These are phyloP conservation scores for Cubamyces sp. DNA, from an alignment of 768 basidiomycete species.

Conservation along the genomic window DNA sequence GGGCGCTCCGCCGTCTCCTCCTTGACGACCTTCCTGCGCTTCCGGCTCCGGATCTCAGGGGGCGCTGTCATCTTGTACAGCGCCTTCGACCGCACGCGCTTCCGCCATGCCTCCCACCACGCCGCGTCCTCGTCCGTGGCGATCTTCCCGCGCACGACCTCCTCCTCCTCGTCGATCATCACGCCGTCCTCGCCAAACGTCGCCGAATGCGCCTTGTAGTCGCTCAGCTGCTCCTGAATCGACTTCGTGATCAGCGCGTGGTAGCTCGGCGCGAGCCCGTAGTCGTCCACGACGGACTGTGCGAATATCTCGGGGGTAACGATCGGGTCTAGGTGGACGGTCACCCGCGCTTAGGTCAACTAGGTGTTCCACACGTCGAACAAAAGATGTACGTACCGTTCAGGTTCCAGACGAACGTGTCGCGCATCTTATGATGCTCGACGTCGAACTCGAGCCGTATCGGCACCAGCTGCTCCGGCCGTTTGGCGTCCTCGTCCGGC, in stretches of 20 bases:
- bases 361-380: neutral
- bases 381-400: slow-evolving; percentile 61
- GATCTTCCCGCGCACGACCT: slow-evolving; percentile 45
- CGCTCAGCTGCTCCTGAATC: slow-evolving; percentile 87
- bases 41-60: slow-evolving; percentile 39
- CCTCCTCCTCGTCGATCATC: slow-evolving; percentile 38
- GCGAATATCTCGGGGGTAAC: slow-evolving; percentile 92
- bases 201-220: slow-evolving; percentile 71
- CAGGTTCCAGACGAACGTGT: slow-evolving; percentile 97
- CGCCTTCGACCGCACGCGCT: slow-evolving; percentile 47
- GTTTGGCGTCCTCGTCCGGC: slow-evolving; percentile 55
- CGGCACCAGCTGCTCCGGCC: slow-evolving; percentile 85
- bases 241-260: slow-evolving; percentile 72
- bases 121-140: slow-evolving; percentile 51
- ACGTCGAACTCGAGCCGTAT: slow-evolving; percentile 97
- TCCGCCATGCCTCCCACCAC: slow-evolving; percentile 81
- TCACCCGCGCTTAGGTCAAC: neutral
- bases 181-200: slow-evolving; percentile 50
- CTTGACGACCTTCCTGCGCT: slow-evolving; percentile 47
- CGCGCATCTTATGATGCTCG: slow-evolving; percentile 91
- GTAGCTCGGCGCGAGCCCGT: slow-evolving; percentile 68
- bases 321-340: slow-evolving; percentile 66
- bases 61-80: slow-evolving; percentile 38
- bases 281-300: slow-evolving; percentile 90
- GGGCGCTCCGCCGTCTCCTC: slow-evolving; percentile 27